Base-by-base conservation (phyloP, 2,329 filamentous ascomycete species). In the Colletotrichum sp. region DNA sequence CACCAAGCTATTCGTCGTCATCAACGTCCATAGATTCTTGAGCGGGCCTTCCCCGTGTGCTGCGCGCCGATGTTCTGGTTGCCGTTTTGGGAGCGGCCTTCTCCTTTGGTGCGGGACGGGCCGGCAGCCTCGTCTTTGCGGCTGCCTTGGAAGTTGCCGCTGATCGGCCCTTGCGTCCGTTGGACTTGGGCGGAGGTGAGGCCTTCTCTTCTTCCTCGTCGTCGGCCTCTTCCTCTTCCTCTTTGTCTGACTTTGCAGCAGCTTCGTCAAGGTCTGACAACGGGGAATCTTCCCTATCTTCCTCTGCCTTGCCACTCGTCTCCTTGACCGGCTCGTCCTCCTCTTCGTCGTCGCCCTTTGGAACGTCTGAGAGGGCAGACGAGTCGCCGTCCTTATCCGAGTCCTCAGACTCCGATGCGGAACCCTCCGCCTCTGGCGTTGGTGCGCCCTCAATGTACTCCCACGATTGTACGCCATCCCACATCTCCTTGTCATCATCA, bases 401-500 rank as follows among this genome's bases (percentile, higher is more conserved):
- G 26, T 78, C 80, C 63, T 52, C 44, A 7, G 44, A 52, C n/a
- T 52, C 44, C n/a, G n/a, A 21, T 18, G n/a, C 44, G 16, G 44
- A 52, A n/a, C 6, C 44, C 16, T 82, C 81, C 21, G 81, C 80
- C 4, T 52, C 81, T 79, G 21, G 79, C 78, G 32, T 78, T 73
- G 39, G 80, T 64, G 18, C 81, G 4, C 84, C 79, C n/a, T 85
- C 83, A 16, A 82, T 84, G 64, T 92, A 92, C 28, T 89, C 86
- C 91, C 91, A 92, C 80, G 90, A 85, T 1, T 90, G 90, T 7
- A 92, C 91, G 3, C 91, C 91, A 63, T 91, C 87, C 28, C 91
- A 84, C 91, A 92, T 92, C 81, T 92, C 91, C 78, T 90, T 88
- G 76, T 92, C 90, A 75, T 92, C 91, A 65, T 90, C 90, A 13